Percentiles rank a stretch among this genome's conserved stretches.
Evolutionary conservation across 1,284 basidiomycete species (phyloP).

Genomic region (Naganishia liquefaciens): DNA sequence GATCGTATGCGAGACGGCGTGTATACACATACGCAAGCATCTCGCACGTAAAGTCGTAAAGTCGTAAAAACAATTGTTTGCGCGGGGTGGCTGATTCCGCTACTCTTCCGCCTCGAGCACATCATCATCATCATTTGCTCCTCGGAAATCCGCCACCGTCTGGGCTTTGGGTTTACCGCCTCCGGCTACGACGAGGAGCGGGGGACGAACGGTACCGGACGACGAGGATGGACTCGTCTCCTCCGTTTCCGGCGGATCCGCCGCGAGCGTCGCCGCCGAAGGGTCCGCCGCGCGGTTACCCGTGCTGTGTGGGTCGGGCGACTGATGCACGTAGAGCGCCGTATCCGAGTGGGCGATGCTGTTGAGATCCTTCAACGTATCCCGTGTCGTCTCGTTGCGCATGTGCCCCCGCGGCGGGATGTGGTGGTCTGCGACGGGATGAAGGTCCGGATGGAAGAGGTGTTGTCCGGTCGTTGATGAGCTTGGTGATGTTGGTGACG

Average conservation of each 20-base stretch:
- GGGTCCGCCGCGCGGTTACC: too few species aligned
- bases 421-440: constrained; percentile 18
- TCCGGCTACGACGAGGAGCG: neutral
- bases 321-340: neutral
- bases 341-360: neutral
- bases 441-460: constrained; percentile 22
- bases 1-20: too few species aligned
- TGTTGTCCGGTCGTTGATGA: neutral
- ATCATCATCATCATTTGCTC: too few species aligned
- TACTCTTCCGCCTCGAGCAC: too few species aligned
- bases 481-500: constrained; percentile 1
- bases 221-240: constrained; percentile 13
- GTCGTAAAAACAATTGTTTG: too few species aligned
- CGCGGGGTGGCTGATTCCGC: too few species aligned
- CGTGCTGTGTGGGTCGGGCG: too few species aligned
- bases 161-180: constrained; percentile 9
- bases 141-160: constrained; percentile 12
- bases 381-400: neutral
- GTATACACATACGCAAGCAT: too few species aligned
- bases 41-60: too few species aligned
- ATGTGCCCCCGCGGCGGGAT: neutral
- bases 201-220: constrained; percentile 1
- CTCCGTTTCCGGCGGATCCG: neutral
- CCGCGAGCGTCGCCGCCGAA: too few species aligned
- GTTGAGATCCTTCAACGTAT: neutral